phyloP scores from a whole-genome alignment of 139 green algal genomes.

The Micractinium conductrix region DNA sequence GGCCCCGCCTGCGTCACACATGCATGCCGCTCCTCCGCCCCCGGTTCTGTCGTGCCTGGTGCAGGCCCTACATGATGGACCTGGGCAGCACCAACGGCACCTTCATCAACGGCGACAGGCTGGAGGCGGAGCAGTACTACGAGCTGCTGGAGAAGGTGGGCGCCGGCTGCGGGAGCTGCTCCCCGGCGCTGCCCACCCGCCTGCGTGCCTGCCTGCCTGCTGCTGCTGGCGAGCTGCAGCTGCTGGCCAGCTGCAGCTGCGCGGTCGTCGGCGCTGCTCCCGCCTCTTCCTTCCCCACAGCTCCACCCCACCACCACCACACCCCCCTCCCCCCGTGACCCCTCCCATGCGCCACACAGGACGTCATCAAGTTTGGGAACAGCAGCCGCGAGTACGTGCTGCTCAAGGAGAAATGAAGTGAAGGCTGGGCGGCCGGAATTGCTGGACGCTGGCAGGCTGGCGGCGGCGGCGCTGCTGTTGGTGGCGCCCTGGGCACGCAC shows the following conservation, averaged over 20 bases:
- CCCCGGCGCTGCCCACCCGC: neutral
- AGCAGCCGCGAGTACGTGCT: slow-evolving; percentile 94
- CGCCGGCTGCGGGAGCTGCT: neutral
- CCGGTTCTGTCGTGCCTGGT: too few relatives aligned
- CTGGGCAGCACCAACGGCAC: slow-evolving; percentile 92
- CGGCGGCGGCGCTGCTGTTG: too few relatives aligned
- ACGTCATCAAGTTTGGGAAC: slow-evolving; percentile 90
- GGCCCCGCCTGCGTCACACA: too few relatives aligned
- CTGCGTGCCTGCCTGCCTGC: too few relatives aligned
- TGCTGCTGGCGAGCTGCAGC: too few relatives aligned
- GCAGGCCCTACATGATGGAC: slow-evolving; percentile 95
- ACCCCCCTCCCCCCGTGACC: neutral
- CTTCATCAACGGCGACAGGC: slow-evolving; percentile 87
- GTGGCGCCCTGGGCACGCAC: too few relatives aligned
- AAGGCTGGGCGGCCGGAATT: neutral
- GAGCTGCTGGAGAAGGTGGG: slow-evolving; percentile 84
- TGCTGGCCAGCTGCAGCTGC: neutral
- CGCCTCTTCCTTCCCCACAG: too few relatives aligned
- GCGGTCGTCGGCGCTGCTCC: too few relatives aligned
- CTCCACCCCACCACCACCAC: too few relatives aligned
- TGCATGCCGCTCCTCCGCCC: too few relatives aligned
- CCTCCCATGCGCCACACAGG: slow-evolving; percentile 46
- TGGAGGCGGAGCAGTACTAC: slow-evolving; percentile 87
- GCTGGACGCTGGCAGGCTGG: too few relatives aligned
- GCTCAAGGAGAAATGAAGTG: slow-evolving; percentile 69